phyloP scores from a whole-genome alignment of 1,139 yeast species.

The Debaryomyces udenii region DNA sequence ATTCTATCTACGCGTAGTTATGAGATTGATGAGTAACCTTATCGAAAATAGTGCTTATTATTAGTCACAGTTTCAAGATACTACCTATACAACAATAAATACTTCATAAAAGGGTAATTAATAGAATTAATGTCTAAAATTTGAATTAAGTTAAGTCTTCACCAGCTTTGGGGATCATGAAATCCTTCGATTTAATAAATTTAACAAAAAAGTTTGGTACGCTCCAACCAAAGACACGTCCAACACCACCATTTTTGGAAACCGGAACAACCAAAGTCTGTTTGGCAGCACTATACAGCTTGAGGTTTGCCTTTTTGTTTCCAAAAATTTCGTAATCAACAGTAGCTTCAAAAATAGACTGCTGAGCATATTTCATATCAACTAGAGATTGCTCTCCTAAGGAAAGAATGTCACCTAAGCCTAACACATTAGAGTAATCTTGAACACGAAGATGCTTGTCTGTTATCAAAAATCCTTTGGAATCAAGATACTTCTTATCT shows the following conservation, averaged over 20 bases:
- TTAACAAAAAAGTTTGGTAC: conserved; percentile 34
- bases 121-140: no score
- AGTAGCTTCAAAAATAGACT: conserved; percentile 20
- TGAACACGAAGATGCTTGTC: conserved; percentile 29
- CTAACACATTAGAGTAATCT: conserved; percentile 29
- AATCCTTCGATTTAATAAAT: conserved; percentile 29
- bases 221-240: conserved; percentile 29
- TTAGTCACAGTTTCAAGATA: no score
- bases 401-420: conserved; percentile 36
- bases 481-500: conserved; percentile 19
- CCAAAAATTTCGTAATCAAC: conserved; percentile 23
- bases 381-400: conserved; percentile 25
- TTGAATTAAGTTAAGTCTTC: conserved; percentile 6
- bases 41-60: no score
- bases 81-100: no score
- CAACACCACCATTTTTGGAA: conserved; percentile 41
- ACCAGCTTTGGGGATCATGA: conserved; percentile 21
- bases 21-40: no score
- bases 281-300: conserved; percentile 16
- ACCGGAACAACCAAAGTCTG: conserved; percentile 31
- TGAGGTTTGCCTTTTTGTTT: conserved; percentile 14
- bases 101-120: no score
- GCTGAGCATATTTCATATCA: conserved; percentile 30
- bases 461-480: conserved; percentile 26
- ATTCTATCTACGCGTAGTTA: conserved; percentile 3